Conservation (phyloP, 495 filamentous ascomycete species). For the Aspergillus asperescens region DNA sequence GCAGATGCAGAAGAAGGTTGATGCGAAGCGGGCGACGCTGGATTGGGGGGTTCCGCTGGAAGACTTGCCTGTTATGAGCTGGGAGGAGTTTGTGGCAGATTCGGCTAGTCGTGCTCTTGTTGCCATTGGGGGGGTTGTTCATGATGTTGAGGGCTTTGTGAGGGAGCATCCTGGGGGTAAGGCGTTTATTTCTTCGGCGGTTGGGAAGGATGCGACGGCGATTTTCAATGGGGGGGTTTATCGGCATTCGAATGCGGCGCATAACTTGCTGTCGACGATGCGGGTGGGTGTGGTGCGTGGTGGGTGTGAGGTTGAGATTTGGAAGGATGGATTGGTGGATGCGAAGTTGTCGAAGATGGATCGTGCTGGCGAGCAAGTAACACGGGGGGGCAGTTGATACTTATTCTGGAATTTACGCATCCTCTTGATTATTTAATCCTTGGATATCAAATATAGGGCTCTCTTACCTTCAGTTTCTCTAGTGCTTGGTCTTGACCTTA, state of each 20-base stretch:
- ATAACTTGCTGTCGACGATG: conserved; percentile 87
- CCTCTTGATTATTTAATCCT: too few relatives aligned
- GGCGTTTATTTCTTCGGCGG: conserved; percentile 70
- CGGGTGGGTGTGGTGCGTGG: conserved; percentile 67
- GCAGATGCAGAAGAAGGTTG: conserved; percentile 89
- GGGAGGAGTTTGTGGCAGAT: conserved; percentile 70
- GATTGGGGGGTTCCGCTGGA: conserved; percentile 87
- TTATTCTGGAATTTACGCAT: too few relatives aligned
- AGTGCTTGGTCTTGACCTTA: too few relatives aligned
- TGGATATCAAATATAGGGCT: too few relatives aligned
- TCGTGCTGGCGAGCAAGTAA: not conserved
- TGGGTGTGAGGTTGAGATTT: conserved; percentile 12
- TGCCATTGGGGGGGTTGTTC: conserved; percentile 78
- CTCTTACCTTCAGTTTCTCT: too few relatives aligned
- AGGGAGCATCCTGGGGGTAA: conserved; percentile 85
- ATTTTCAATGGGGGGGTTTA: conserved; percentile 96
- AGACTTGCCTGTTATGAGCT: conserved; percentile 79
- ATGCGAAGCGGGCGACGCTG: conserved; percentile 71
- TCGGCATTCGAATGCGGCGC: conserved; percentile 83
- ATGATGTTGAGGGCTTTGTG: conserved; percentile 82
- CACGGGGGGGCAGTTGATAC: too few relatives aligned
- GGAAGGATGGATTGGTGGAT: not conserved
- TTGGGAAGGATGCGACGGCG: conserved; percentile 89
- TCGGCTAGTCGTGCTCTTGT: conserved; percentile 59
- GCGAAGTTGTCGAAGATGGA: not conserved